These are phyloP conservation scores for Fraxinus angustifolia DNA, from an alignment of 305 asterid genomes.

Conservation along the genomic window DNA sequence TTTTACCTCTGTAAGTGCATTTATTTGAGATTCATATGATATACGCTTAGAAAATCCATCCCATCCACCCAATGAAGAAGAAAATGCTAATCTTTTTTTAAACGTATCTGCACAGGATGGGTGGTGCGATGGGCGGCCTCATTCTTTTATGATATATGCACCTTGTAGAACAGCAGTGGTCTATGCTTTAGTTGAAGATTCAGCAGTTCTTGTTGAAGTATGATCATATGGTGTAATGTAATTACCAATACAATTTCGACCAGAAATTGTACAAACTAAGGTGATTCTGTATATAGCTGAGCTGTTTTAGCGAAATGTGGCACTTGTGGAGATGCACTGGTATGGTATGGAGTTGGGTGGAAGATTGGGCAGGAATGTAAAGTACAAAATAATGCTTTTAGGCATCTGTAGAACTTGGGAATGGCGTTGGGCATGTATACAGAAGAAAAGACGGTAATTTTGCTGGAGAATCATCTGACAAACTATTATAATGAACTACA, in stretches of 20 bases:
- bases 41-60: not conserved
- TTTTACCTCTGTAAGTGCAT: conserved; percentile 67
- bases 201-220: conserved; percentile 26
- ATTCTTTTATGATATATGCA: conserved; percentile 70
- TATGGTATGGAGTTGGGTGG: not conserved
- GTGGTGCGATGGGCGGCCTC: conserved; percentile 67
- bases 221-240: not conserved
- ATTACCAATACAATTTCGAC: not conserved
- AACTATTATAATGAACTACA: not conserved
- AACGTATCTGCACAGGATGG: conserved; percentile 56
- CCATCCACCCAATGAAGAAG: not conserved
- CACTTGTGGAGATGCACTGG: not conserved
- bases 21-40: not conserved
- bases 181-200: conserved; percentile 51
- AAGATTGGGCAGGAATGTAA: conserved; percentile 1
- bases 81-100: not conserved
- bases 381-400: not conserved
- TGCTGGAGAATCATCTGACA: not conserved
- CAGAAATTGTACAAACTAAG: conserved; percentile 8
- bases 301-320: not conserved
- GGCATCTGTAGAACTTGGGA: not conserved
- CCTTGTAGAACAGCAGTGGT: conserved; percentile 92
- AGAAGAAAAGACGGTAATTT: not conserved
- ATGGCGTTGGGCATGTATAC: not conserved
- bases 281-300: not conserved